Base-by-base conservation (phyloP, 2,329 filamentous ascomycete genomes). In the Knoxdaviesia capensis region DNA sequence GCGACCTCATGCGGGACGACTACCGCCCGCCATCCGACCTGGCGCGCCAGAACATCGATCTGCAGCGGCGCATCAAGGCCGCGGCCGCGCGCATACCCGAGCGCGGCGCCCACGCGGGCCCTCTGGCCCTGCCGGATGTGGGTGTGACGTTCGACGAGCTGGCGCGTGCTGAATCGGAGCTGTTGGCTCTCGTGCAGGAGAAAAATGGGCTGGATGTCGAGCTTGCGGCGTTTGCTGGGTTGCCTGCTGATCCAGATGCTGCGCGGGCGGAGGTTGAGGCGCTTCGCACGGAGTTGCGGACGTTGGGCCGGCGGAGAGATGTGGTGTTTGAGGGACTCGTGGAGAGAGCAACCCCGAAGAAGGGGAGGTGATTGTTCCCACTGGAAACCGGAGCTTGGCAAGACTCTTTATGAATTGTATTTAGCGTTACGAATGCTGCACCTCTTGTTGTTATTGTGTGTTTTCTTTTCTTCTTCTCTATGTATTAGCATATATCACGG, bases 291-390 rank as follows among this genome's bases (percentile, higher is more conserved):
- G 74, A 85, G 51, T 61, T 93, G 38, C 65, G 68, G 35, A 59
- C 61, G 7, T 59, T 84, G 41, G 76, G 68, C 31, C 65, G 65
- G 48, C 66, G 68, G 49, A 69, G 86, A 42, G 84, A 94, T 54
- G 66, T 62, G 31, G 64, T 84, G 43, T 92, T 93, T 54, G 84
- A 88, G 53, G 70, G 67, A 2, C 55, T 90, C 39, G 74, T 84
- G 3, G 73, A 76, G 50, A 63, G 66, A 36, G 70, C 74, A 37
- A 47, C 44, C 7, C 47, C 45, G 2, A 38, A 42, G 31, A 46
- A 48, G 36, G n/a, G 6, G n/a, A 31, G 32, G 11, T 30, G 29
- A 8, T 41, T 31, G 31, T 9, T 20, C 20, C 20, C 20, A 20
- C 20, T 20, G 20, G 20, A 20, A 20, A 20, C 2, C 20, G 20